Evolutionary conservation across 768 basidiomycete genomes (phyloP).

Genomic region (Collybia sp.): DNA sequence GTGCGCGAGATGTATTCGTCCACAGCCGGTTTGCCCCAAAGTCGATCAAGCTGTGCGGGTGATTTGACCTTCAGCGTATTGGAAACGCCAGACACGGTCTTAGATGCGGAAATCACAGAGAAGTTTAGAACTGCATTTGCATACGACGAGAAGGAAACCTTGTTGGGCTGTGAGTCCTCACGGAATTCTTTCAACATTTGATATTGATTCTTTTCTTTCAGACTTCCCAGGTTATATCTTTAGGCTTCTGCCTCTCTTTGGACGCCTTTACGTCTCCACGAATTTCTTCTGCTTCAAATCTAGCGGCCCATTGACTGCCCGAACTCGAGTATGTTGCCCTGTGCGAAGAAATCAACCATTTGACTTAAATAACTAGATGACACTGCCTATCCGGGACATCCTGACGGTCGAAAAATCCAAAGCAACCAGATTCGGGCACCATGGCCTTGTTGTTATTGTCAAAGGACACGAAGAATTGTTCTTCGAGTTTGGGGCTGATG

Average conservation of each 20-base stretch:
- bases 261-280: constrained; percentile 86
- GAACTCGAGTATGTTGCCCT: constrained; percentile 69
- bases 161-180: constrained; percentile 77
- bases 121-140: constrained; percentile 84
- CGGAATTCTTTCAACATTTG: background rate
- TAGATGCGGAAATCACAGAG: constrained; percentile 61
- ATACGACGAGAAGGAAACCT: constrained; percentile 79
- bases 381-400: constrained; percentile 87
- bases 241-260: constrained; percentile 84
- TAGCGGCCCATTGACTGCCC: constrained; percentile 68
- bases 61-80: constrained; percentile 80
- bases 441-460: constrained; percentile 85
- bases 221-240: constrained; percentile 91
- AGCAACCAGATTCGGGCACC: constrained; percentile 85
- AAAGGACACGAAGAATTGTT: constrained; percentile 97
- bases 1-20: constrained; percentile 63
- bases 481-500: constrained; percentile 85
- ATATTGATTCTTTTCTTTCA: constrained; percentile 21
- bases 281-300: constrained; percentile 96
- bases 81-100: constrained; percentile 60
- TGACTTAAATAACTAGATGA: constrained; percentile 60
- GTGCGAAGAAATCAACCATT: background rate
- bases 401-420: constrained; percentile 79
- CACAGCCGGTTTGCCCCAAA: constrained; percentile 21
- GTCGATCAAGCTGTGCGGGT: constrained; percentile 33